Evolutionary conservation across 1,284 basidiomycete species (phyloP).

Genomic region (Sporisorium graminicola): DNA sequence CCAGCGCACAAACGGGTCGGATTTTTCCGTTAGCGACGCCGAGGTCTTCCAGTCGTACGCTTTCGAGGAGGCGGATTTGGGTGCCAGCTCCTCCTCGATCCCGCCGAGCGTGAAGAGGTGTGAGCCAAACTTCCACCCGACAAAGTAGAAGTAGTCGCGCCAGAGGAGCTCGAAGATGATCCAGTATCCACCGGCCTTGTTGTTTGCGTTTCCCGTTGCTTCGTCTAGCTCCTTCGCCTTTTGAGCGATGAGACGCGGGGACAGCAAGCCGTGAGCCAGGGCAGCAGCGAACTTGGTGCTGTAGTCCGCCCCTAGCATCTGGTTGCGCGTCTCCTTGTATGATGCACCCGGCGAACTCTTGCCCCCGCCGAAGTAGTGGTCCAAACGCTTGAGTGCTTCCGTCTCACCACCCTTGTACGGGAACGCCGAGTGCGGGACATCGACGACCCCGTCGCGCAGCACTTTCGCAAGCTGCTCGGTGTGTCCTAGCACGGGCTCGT

Average conservation of each 20-base stretch:
- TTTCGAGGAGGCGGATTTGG: constrained; percentile 43
- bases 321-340: constrained; percentile 63
- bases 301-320: constrained; percentile 59
- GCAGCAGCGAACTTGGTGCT: constrained; percentile 61
- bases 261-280: constrained; percentile 58
- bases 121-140: constrained; percentile 56
- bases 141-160: constrained; percentile 71
- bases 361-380: constrained; percentile 52
- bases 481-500: constrained; percentile 43
- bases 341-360: constrained; percentile 28
- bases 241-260: constrained; percentile 55
- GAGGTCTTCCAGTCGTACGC: constrained; percentile 55
- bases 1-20: constrained; percentile 58
- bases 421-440: constrained; percentile 48
- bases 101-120: constrained; percentile 59
- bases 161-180: constrained; percentile 64
- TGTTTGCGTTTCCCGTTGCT: background rate
- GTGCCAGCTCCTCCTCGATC: constrained; percentile 51
- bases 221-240: constrained; percentile 49
- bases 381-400: constrained; percentile 52
- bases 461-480: constrained; percentile 34
- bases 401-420: constrained; percentile 62
- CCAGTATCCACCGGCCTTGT: constrained; percentile 61
- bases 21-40: constrained; percentile 21
- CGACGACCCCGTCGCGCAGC: background rate